These are phyloP conservation scores for Coemansia sp. DNA, from an alignment of 192 early-diverging fungal species.

Conservation along the genomic window DNA sequence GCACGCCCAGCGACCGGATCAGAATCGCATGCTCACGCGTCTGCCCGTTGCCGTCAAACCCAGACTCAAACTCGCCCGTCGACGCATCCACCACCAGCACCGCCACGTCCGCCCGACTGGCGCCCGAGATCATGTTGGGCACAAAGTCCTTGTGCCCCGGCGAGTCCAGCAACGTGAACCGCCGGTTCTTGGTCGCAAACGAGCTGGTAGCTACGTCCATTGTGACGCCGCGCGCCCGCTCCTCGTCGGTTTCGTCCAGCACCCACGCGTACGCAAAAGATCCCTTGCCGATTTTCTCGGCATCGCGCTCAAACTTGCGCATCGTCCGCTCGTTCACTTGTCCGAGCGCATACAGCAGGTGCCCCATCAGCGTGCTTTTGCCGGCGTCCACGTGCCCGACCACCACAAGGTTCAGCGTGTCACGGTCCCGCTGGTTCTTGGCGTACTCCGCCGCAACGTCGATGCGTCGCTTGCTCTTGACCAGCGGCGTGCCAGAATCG, in stretches of 20 bases:
- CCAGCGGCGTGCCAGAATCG: slow-evolving; percentile 15
- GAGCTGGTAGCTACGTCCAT: slow-evolving; percentile 92
- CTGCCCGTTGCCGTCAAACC: slow-evolving; percentile 92
- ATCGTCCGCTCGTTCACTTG: slow-evolving; percentile 87
- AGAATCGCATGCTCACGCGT: slow-evolving; percentile 95
- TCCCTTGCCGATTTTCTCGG: slow-evolving; percentile 90
- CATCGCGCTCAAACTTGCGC: slow-evolving; percentile 83
- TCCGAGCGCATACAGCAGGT: slow-evolving; percentile 83
- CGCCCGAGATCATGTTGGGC: slow-evolving; percentile 98
- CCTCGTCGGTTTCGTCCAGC: slow-evolving; percentile 93
- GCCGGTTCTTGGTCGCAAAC: slow-evolving; percentile 76
- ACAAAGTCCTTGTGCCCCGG: slow-evolving; percentile 99
- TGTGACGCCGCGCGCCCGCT: slow-evolving; percentile 84
- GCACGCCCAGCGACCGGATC: slow-evolving; percentile 87
- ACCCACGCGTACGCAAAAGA: slow-evolving; percentile 99
- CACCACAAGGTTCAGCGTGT: slow-evolving; percentile 79
- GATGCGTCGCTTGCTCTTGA: slow-evolving; percentile 25
- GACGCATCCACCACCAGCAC: slow-evolving; percentile 89
- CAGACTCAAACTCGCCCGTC: slow-evolving; percentile 90
- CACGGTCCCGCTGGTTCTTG: slow-evolving; percentile 54
- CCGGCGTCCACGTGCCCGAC: slow-evolving; percentile 97
- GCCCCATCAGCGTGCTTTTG: slow-evolving; percentile 96
- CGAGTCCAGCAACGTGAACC: slow-evolving; percentile 90
- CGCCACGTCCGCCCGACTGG: slow-evolving; percentile 88
- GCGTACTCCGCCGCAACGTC: slow-evolving; percentile 42